A percentile compares a stretch with the other conserved stretches of the same genome.
phyloP scores from a whole-genome alignment of 2,329 filamentous ascomycete species.

The Nemania abortiva region DNA sequence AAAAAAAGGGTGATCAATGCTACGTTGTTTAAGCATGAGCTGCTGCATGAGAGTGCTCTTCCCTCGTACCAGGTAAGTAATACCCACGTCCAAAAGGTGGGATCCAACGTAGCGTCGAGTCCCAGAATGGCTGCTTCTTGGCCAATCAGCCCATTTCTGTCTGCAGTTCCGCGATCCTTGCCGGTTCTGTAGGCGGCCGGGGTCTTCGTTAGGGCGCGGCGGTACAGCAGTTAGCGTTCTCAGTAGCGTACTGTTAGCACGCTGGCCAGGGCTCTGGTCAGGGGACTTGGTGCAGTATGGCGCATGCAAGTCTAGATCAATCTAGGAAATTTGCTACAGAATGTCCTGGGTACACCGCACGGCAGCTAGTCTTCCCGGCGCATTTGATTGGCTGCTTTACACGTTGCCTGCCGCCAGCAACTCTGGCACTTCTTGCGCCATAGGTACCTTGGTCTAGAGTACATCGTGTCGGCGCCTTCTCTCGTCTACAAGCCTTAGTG shows the following conservation, averaged over 20 bases:
- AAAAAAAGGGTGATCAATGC: background rate
- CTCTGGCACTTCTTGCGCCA: background rate
- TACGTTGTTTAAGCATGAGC: background rate
- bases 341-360: constrained; percentile 4
- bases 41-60: background rate
- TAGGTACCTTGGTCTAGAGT: background rate
- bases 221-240: background rate
- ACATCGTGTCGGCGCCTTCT: background rate
- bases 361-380: constrained; percentile 18
- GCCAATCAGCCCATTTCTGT: constrained; percentile 4
- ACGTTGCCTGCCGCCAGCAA: constrained; percentile 35
- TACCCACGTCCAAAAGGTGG: background rate
- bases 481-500: background rate
- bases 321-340: constrained; percentile 24
- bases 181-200: constrained; percentile 3
- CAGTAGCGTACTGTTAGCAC: background rate
- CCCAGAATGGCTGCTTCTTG: background rate
- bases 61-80: background rate
- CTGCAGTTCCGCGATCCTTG: constrained; percentile 9
- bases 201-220: constrained; percentile 12
- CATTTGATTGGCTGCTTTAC: constrained; percentile 21
- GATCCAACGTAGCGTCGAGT: background rate
- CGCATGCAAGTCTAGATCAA: constrained; percentile 34
- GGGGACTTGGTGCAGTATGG: constrained; percentile 16
- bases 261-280: constrained; percentile 5